phyloP scores from a whole-genome alignment of 768 basidiomycete species.

The Amanita muscaria region DNA sequence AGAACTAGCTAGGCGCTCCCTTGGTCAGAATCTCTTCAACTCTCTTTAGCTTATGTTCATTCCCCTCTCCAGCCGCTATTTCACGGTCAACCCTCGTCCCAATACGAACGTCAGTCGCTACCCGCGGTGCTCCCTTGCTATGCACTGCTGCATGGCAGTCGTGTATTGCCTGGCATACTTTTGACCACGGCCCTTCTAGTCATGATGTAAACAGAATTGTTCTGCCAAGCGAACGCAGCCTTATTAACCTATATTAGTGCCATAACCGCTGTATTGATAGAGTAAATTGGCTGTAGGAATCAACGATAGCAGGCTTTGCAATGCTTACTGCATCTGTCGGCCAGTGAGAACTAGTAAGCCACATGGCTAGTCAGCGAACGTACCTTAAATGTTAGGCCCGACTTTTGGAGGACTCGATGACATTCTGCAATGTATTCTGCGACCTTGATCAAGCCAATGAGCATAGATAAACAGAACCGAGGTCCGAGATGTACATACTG shows the following conservation, averaged over 20 bases:
- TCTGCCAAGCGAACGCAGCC: slow-evolving; percentile 9
- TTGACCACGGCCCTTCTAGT: slow-evolving; percentile 77
- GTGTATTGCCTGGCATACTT: slow-evolving; percentile 80
- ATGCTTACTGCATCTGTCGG: slow-evolving; percentile 58
- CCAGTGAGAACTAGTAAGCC: slow-evolving; percentile 9
- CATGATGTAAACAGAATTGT: neutral
- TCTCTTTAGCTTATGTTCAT: slow-evolving; percentile 69
- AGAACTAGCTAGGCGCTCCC: slow-evolving; percentile 22
- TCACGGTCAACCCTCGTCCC: slow-evolving; percentile 77
- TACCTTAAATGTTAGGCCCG: slow-evolving; percentile 78
- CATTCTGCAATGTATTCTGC: slow-evolving; percentile 77
- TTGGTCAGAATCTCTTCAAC: slow-evolving; percentile 70
- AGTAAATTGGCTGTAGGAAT: neutral
- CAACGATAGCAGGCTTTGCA: neutral
- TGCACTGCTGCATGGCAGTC: slow-evolving; percentile 88
- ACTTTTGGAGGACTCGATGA: slow-evolving; percentile 72
- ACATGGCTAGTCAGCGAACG: slow-evolving; percentile 3
- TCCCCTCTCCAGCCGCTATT: slow-evolving; percentile 57
- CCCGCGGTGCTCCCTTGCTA: slow-evolving; percentile 58
- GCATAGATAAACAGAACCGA: too few species aligned
- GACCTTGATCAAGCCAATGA: slow-evolving; percentile 36
- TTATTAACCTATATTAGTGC: slow-evolving; percentile 88
- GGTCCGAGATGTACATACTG: too few species aligned
- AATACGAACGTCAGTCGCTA: slow-evolving; percentile 92
- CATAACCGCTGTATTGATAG: slow-evolving; percentile 59